phyloP scores from a whole-genome alignment of 768 basidiomycete species.

The Sarcomyxa edulis region DNA sequence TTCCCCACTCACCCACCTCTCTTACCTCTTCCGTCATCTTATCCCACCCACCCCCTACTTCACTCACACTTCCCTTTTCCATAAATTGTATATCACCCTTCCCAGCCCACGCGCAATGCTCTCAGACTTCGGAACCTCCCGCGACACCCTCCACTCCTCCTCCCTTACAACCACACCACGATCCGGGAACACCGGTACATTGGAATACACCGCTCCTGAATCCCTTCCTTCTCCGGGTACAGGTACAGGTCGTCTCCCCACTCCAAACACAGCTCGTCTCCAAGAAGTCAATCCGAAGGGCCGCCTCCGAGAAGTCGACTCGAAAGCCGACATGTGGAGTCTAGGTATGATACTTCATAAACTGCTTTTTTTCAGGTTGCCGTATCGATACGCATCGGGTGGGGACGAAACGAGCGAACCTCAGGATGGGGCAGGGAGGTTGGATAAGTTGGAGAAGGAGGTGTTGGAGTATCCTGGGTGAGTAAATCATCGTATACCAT shows the following conservation, averaged over 20 bases:
- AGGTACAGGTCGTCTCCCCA: too few relatives aligned
- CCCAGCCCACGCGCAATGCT: conserved; percentile 87
- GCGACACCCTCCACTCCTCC: conserved; percentile 77
- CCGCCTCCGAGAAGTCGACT: conserved; percentile 64
- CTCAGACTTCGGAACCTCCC: conserved; percentile 92
- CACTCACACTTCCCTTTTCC: conserved; percentile 1
- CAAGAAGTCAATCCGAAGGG: too few relatives aligned
- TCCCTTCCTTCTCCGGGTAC: conserved; percentile 66
- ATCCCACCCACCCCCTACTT: too few relatives aligned
- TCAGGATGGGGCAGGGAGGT: conserved; percentile 52
- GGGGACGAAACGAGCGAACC: conserved; percentile 37
- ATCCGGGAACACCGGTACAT: conserved; percentile 96
- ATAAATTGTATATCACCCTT: conserved; percentile 2
- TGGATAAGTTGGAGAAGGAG: conserved; percentile 67
- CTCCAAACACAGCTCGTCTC: too few relatives aligned
- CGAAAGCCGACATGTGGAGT: conserved; percentile 96
- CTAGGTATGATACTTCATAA: conserved; percentile 96
- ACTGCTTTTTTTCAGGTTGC: conserved; percentile 84
- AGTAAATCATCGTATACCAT: conserved; percentile 8
- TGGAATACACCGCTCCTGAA: conserved; percentile 90
- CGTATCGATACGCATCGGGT: conserved; percentile 70
- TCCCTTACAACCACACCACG: too few relatives aligned
- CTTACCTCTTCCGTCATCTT: too few relatives aligned
- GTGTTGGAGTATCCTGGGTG: conserved; percentile 74
- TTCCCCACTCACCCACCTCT: too few relatives aligned